Base-by-base conservation (phyloP, 371 early-diverging fungal genomes). In the Syncephalastrum racemosum region DNA sequence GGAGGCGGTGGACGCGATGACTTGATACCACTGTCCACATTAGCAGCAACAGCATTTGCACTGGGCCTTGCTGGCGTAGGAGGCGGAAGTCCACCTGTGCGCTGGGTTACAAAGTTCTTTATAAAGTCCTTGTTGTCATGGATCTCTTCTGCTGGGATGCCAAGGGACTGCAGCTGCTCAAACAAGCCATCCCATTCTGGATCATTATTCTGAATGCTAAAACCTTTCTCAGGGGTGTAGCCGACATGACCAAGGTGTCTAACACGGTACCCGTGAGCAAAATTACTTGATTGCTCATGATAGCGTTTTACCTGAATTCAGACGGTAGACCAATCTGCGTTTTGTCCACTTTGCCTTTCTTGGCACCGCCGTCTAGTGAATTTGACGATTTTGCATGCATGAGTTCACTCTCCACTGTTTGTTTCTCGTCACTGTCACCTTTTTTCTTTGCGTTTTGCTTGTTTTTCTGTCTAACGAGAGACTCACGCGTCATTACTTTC, bases 191-290 rank as follows among this genome's bases (percentile, higher is more conserved):
- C 87, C 92, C 95, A 95, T 62, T 90, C 90, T 56, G 88, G 85
- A 45, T 90, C 90, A 49, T 86, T 86, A 61, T 92, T 90, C 53
- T 89, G 84, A 54, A 88, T 89, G 56, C 84, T 88, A 58, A 91
- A 94, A 4, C 95, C 95, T 23, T 85, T 88, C 27, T 87, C 82
- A 10, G 90, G 86, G 46, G 89, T 88, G 68, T 81, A 90, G 18
- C 91, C 93, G 56, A 93, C 88, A 67, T 90, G 90, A 27, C 85
- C 80, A 8, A 92, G 64, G 70, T 93, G 91, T 63, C 89, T 80
- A 50, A 46, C 4, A 15, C 6, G 15, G 20, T 48, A 14, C 14
- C 10, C 27, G 16, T 45, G 13, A 58, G 24, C 44, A 44, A 16
- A 24, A 36, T 18, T 36, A 19, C 10, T 4, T 41, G 23, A 15